Conservation (phyloP, 1,284 basidiomycete species). For the Pterulicium gracile region DNA sequence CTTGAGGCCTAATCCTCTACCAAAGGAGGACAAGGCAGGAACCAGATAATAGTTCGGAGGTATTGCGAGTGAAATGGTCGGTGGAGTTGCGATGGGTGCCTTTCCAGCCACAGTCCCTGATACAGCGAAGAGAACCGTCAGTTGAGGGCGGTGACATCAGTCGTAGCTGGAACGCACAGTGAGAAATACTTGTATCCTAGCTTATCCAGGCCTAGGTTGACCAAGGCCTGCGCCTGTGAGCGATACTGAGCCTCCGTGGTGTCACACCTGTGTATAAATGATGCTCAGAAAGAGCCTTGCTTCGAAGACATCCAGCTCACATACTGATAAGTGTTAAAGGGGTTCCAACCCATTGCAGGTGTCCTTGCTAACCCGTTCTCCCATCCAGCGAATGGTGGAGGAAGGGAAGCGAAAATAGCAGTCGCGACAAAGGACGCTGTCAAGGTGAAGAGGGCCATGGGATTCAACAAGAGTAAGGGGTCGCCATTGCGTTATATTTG, state of each 20-base stretch:
- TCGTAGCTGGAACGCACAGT: slow-evolving; percentile 17
- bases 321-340: slow-evolving; percentile 33
- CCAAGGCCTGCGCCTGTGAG: slow-evolving; percentile 22
- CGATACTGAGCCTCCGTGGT: slow-evolving; percentile 27
- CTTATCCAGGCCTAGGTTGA: slow-evolving; percentile 22
- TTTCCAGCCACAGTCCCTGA: slow-evolving; percentile 34
- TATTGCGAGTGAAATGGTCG: slow-evolving; percentile 32
- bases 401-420: slow-evolving; percentile 9
- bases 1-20: slow-evolving; percentile 27
- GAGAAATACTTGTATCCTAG: slow-evolving; percentile 31
- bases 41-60: slow-evolving; percentile 24
- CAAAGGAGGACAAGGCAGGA: slow-evolving; percentile 25
- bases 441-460: background rate
- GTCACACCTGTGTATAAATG: slow-evolving; percentile 20
- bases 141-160: background rate
- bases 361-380: slow-evolving; percentile 29
- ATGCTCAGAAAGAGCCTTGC: background rate
- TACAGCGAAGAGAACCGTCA: slow-evolving; percentile 8
- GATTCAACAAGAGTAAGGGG: too few species aligned
- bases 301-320: slow-evolving; percentile 10
- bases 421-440: slow-evolving; percentile 14
- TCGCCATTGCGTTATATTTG: too few species aligned
- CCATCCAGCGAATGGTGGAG: slow-evolving; percentile 14
- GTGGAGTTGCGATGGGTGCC: slow-evolving; percentile 25
- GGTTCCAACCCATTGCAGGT: slow-evolving; percentile 38